phyloP scores from a whole-genome alignment of 2,329 filamentous ascomycete species.

The Trichoderma breve region DNA sequence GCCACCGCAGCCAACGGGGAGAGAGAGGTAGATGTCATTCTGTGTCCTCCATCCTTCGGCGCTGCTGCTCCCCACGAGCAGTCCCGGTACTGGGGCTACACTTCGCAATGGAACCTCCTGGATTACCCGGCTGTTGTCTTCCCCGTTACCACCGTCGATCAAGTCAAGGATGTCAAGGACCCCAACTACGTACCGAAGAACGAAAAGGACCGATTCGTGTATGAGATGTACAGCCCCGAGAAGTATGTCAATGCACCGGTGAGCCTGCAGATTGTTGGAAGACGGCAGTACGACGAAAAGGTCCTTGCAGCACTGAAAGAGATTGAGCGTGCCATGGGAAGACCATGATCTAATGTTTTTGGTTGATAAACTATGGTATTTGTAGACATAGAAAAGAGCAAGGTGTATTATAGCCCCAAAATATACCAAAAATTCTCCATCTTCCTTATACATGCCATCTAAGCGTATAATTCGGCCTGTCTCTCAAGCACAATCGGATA shows the following conservation, averaged over 20 bases:
- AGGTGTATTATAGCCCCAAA: not conserved
- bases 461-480: conserved; percentile 27
- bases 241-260: conserved; percentile 11
- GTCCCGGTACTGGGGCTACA: conserved; percentile 60
- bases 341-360: not conserved
- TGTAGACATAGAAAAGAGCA: not conserved
- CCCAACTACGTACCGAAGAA: conserved; percentile 17
- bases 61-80: conserved; percentile 43
- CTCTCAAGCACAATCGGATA: conserved; percentile 28
- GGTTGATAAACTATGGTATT: not conserved
- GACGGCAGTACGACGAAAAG: conserved; percentile 9
- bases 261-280: conserved; percentile 15
- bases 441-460: not conserved
- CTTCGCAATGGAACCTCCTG: conserved; percentile 62
- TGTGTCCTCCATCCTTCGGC: conserved; percentile 46
- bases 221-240: conserved; percentile 17
- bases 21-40: conserved; percentile 12
- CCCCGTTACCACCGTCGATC: conserved; percentile 41
- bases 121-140: conserved; percentile 62
- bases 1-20: conserved; percentile 4
- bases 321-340: conserved; percentile 14
- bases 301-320: conserved; percentile 5
- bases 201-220: conserved; percentile 4
- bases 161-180: conserved; percentile 14
- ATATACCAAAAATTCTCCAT: not conserved